These are phyloP conservation scores for Blepharisma stoltei DNA, from an alignment of 73 alveolate species.

Conservation along the genomic window DNA sequence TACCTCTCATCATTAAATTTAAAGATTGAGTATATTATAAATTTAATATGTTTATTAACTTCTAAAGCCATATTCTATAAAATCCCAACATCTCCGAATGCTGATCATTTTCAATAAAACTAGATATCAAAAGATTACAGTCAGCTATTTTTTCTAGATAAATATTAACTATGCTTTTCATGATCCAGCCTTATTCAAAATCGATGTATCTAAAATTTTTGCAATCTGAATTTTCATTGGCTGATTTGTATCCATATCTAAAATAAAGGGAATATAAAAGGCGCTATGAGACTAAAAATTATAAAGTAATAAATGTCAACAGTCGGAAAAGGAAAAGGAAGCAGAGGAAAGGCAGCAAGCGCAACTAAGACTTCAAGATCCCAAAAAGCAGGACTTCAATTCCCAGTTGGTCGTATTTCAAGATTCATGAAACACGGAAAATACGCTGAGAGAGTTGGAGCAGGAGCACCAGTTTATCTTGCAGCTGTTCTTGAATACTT, in stretches of 20 bases:
- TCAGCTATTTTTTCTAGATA: too few species aligned
- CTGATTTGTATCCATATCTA: conserved; percentile 23
- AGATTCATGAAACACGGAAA: conserved; percentile 64
- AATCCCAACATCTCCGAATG: too few species aligned
- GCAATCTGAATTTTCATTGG: conserved; percentile 14
- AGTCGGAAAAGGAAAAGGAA: conserved; percentile 35
- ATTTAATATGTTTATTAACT: too few species aligned
- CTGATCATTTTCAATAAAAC: too few species aligned
- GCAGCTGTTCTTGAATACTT: conserved; percentile 81
- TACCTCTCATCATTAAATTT: too few species aligned
- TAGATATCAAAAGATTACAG: too few species aligned
- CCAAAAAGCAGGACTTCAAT: conserved; percentile 75
- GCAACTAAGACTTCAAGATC: conserved; percentile 38
- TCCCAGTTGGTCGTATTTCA: conserved; percentile 81
- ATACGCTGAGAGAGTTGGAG: conserved; percentile 78
- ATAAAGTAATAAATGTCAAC: conserved; percentile 2
- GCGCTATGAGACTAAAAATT: too few species aligned
- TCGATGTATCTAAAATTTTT: not conserved
- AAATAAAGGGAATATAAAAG: not conserved
- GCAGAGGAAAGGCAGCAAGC: conserved; percentile 30
- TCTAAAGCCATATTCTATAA: too few species aligned
- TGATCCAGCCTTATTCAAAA: too few species aligned
- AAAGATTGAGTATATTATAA: too few species aligned
- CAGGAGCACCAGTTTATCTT: conserved; percentile 79
- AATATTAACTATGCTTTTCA: too few species aligned